These are phyloP conservation scores for Lactarius deliciosus DNA, from an alignment of 768 basidiomycete species.

Conservation along the genomic window DNA sequence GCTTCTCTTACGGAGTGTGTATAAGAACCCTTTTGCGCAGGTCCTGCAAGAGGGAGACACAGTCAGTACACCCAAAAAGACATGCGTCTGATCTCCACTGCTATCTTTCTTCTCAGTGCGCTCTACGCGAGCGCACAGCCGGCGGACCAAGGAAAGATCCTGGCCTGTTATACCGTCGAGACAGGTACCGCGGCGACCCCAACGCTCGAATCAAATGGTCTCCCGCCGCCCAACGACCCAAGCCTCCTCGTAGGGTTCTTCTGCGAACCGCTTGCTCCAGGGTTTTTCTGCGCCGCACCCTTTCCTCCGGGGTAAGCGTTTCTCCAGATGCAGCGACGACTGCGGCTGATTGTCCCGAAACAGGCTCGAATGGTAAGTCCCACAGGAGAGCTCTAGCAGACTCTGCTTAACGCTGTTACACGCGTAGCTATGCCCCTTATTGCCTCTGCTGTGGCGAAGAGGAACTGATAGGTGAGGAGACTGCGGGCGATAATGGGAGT, in stretches of 20 bases:
- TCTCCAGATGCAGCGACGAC: background rate
- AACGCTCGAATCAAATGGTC: background rate
- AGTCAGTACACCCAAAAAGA: too few relatives aligned
- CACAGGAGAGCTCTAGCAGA: background rate
- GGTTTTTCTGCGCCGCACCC: background rate
- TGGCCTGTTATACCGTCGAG: background rate
- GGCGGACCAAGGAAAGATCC: background rate
- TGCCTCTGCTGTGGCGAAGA: conserved; percentile 6
- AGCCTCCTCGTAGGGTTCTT: background rate
- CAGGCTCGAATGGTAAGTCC: background rate
- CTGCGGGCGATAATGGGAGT: background rate
- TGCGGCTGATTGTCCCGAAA: background rate
- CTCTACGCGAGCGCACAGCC: background rate
- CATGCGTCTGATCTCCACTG: background rate
- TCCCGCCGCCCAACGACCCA: conserved; percentile 2
- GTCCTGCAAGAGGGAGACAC: background rate
- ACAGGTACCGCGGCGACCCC: background rate
- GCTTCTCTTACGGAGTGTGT: background rate
- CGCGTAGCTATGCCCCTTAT: background rate
- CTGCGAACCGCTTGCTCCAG: background rate
- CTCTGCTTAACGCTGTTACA: background rate
- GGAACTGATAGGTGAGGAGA: conserved; percentile 1
- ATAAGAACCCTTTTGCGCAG: background rate
- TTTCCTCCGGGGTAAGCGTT: background rate
- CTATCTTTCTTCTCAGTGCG: background rate